Base-by-base conservation (phyloP, 2,329 filamentous ascomycete genomes). In the Xylariales sp. region DNA sequence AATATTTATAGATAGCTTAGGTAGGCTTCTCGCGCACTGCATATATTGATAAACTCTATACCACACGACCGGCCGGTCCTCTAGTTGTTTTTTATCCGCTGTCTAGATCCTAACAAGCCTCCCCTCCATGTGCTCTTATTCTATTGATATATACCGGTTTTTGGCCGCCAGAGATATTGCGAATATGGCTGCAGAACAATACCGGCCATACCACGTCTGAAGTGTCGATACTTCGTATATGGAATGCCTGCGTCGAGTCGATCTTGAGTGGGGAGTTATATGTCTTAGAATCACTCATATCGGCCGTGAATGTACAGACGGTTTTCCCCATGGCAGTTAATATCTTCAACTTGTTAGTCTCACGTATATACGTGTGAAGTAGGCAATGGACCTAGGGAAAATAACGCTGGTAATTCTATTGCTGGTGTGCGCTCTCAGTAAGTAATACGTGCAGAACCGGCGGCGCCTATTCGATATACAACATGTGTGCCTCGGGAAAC, bases 381-480 rank as follows among this genome's bases (percentile, higher is more conserved):
- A 62, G 18, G 49, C n/a, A 9, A 32, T 7, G 14, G 23, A 16
- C n/a, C 3, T 55, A 16, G 10, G 12, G 49, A 67, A 60, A 58
- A 28, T 57, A 65, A 58, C 12, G 62, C 62, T 43, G 8, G 12
- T 39, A 39, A n/a, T 57, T 48, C 28, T 61, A 49, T 56, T 41
- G 50, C 18, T 16, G 16, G 28, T 14, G 12, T 23, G 9, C 12
- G 18, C 23, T 5, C 50, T 57, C 14, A 23, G 16, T 34, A 43
- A 52, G 18, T 39, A n/a, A 50, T 16, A 43, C 45, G 48, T 34
- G 10, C 30, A 32, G 7, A 39, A 16, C 43, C 39, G 7, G 28
- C 12, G n/a, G 48, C 52, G 41, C 3, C 30, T 14, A 10, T 34
- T 18, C 18, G 5, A 12, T 6, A 56, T 54, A 45, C 43, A 45